Evolutionary conservation across 2,329 filamentous ascomycete species (phyloP), one percentile per base, ranked within the genome.

Genomic region (Cordyceps cateniannulata): DNA sequence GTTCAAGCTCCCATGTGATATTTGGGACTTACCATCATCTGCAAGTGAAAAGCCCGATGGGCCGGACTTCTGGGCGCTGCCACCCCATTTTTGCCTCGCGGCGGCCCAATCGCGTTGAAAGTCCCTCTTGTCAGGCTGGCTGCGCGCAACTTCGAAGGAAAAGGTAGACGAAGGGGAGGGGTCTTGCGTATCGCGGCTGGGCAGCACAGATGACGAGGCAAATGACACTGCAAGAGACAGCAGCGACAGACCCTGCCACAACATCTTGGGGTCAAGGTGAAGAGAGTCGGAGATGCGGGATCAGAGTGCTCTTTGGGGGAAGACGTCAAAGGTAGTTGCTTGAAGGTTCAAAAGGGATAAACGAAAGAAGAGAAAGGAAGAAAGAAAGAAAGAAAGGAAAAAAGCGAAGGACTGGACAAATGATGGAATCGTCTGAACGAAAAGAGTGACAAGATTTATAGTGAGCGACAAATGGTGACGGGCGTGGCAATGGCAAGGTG

Each of bases 11-110:
- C 2, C 3, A n/a, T 22, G 6, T 20, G 18, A 1, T 3, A 14
- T 1, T 22, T 22, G 12, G 3, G 27, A 24, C 65, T 51, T 57
- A 73, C 73, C 65, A n/a, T 67, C 66, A 24, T 71, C 65, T 1
- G 66, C 63, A n/a, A 74, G 66, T 5, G 69, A 67, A 58, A 73
- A 68, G 2, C 63, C 63, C 8, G 65, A 62, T 10, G 65, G 20
- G 14, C 65, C 60, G 6, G 66, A 62, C 22, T 60, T 57, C 0
- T 69, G 60, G 32, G 67, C 60, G 3, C 62, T 64, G 9, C 64
- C 68, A 5, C 72, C 73, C 73, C 73, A 75, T 67, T 72, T 74
- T 63, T 66, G 64, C 18, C 67, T 69, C 5, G 68, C 71, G 14
- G 71, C 70, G 7, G 66, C 68, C 69, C 70, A 73, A 44, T 74